Conservation (phyloP, 495 filamentous ascomycete species). For the Penicillium robsamsonii region DNA sequence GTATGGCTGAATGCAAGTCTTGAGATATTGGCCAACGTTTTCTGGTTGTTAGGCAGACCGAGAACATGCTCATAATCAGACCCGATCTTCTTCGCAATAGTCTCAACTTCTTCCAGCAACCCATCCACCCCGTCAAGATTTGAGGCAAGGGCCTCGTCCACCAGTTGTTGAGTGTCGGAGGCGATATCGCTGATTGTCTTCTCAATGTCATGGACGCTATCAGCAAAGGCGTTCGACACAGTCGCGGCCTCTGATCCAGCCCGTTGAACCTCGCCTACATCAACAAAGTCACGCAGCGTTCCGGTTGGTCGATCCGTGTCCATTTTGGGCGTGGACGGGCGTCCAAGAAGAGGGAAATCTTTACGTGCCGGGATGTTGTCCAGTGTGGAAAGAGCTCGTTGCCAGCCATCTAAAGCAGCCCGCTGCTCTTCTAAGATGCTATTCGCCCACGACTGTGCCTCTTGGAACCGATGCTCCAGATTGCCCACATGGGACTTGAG, state of each 20-base stretch:
- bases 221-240: slow-evolving; percentile 52
- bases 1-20: slow-evolving; percentile 86
- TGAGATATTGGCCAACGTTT: slow-evolving; percentile 75
- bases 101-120: slow-evolving; percentile 80
- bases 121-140: slow-evolving; percentile 47
- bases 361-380: slow-evolving; percentile 58
- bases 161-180: slow-evolving; percentile 53
- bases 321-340: slow-evolving; percentile 43
- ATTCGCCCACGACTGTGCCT: slow-evolving; percentile 70
- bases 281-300: slow-evolving; percentile 71
- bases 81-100: slow-evolving; percentile 77
- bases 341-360: slow-evolving; percentile 54
- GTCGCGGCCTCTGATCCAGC: slow-evolving; percentile 53
- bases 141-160: slow-evolving; percentile 33
- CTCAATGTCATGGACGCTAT: slow-evolving; percentile 51
- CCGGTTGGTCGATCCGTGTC: slow-evolving; percentile 34
- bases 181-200: slow-evolving; percentile 51
- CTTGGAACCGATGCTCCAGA: slow-evolving; percentile 68
- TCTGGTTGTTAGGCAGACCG: slow-evolving; percentile 62
- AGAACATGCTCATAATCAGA: slow-evolving; percentile 82
- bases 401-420: slow-evolving; percentile 63
- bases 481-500: slow-evolving; percentile 72
- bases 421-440: slow-evolving; percentile 70
- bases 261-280: slow-evolving; percentile 61
- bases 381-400: slow-evolving; percentile 61